A percentile compares a stretch with the other conserved stretches of the same genome.
phyloP scores from a whole-genome alignment of 257 asterid genomes.

The Mitragyna speciosa region DNA sequence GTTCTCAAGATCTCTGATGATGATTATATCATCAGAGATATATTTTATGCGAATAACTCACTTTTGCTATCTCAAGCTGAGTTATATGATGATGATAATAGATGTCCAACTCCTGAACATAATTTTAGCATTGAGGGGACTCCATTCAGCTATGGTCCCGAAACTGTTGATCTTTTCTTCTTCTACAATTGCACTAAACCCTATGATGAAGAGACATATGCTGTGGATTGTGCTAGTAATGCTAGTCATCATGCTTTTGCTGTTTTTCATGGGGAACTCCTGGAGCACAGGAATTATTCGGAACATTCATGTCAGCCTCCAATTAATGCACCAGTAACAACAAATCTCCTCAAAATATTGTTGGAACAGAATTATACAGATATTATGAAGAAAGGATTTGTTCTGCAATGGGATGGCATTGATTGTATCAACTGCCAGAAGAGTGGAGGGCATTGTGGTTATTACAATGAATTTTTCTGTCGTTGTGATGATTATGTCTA shows the following conservation, averaged over 20 bases:
- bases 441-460: slow-evolving; percentile 30
- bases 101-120: slow-evolving; percentile 37
- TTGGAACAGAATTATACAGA: slow-evolving; percentile 34
- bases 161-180: slow-evolving; percentile 47
- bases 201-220: slow-evolving; percentile 39
- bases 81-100: slow-evolving; percentile 18
- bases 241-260: no score
- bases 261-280: slow-evolving; percentile 37
- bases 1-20: slow-evolving; percentile 35
- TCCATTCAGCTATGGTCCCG: slow-evolving; percentile 47
- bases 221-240: not conserved
- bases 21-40: slow-evolving; percentile 38
- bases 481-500: slow-evolving; percentile 8
- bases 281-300: slow-evolving; percentile 43
- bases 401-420: slow-evolving; percentile 39
- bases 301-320: slow-evolving; percentile 31
- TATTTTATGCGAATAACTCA: slow-evolving; percentile 36
- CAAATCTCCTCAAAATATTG: slow-evolving; percentile 18
- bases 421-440: slow-evolving; percentile 26
- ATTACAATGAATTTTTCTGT: slow-evolving; percentile 2
- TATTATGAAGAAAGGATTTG: slow-evolving; percentile 43
- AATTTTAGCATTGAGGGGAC: slow-evolving; percentile 37
- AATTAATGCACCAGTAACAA: slow-evolving; percentile 37
- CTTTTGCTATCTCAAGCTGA: slow-evolving; percentile 31
- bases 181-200: slow-evolving; percentile 46